Evolutionary conservation across 805 yeast species (phyloP), one percentile per base, ranked within the genome.

Genomic region (Wickerhamomyces chaumierensis): DNA sequence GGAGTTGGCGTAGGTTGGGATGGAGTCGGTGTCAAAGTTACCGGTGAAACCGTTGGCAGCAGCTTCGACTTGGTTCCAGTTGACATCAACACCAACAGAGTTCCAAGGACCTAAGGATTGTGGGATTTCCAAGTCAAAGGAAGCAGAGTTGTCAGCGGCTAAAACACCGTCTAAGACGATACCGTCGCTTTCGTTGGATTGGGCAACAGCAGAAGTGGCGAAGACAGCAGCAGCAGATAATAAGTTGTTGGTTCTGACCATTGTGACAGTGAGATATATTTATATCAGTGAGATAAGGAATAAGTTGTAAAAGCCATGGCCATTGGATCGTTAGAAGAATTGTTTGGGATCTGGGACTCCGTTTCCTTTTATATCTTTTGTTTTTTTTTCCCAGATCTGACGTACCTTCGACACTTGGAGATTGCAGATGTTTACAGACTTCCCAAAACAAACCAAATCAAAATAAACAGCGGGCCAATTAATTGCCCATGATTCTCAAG

Each of bases 71-170:
- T 25, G 29, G 29, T 25, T 25, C 29, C 29, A 25, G 15, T 35
- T 17, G 38, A 46, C 42, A 25, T 34, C 13, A 13, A 43, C 35
- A 3, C 33, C 33, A 37, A 49, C 38, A 15, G 35, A 18, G n/a
- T 45, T 35, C 47, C 48, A 48, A 37, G 52, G 46, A 36, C 47
- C 47, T 29, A 40, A 38, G 4, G 33, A 28, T 27, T 43, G 48
- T 42, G 54, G 54, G 15, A 48, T 27, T 34, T 7, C 9, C n/a
- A 43, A 3, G 54, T 49, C 29, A 14, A 25, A 25, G 12, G 29
- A 8, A 13, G 29, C 29, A 13, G 29, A 7, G 29, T 25, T 25
- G 9, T 21, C 23, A 21, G 29, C 12, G 29, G 5, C 14, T 25
- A 25, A 25, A 25, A 25, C 29, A 25, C 29, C 29, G 29, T 25